These are phyloP conservation scores for Hypoxylon sp. DNA, from an alignment of 2,329 filamentous ascomycete species.

Conservation along the genomic window DNA sequence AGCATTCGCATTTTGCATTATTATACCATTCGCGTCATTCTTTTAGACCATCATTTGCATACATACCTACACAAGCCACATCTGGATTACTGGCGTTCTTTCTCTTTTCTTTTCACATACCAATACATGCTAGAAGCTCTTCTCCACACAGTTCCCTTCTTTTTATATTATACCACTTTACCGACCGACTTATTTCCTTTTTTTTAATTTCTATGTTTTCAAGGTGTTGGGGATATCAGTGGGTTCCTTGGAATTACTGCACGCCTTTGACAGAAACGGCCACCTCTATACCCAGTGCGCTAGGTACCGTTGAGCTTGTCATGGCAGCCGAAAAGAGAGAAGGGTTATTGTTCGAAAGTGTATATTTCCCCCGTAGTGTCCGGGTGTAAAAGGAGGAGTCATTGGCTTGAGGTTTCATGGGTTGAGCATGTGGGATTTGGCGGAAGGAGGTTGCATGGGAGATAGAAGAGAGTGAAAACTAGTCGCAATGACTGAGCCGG, in stretches of 20 bases:
- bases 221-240: slow-evolving; percentile 24
- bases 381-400: slow-evolving; percentile 17
- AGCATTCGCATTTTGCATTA: slow-evolving; percentile 33
- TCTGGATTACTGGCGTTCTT: slow-evolving; percentile 22
- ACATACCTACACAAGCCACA: no score
- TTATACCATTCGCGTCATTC: slow-evolving; percentile 34
- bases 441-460: slow-evolving; percentile 7
- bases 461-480: slow-evolving; percentile 23
- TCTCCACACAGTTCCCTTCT: slow-evolving; percentile 6
- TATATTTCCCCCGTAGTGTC: slow-evolving; percentile 23
- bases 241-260: slow-evolving; percentile 11
- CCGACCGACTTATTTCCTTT: slow-evolving; percentile 15
- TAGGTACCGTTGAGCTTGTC: slow-evolving; percentile 40
- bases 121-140: slow-evolving; percentile 1
- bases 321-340: slow-evolving; percentile 32
- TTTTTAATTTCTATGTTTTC: slow-evolving; percentile 13
- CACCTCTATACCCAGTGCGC: slow-evolving; percentile 47
- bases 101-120: slow-evolving; percentile 10
- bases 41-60: slow-evolving; percentile 26
- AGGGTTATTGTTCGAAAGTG: slow-evolving; percentile 30
- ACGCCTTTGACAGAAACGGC: slow-evolving; percentile 36
- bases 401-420: slow-evolving; percentile 16
- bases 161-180: slow-evolving; percentile 15
- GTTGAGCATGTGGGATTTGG: slow-evolving; percentile 15
- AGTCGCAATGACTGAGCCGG: slow-evolving; percentile 21